These are phyloP conservation scores for Linum lewisii DNA, from an alignment of 345 rosid genomes.

Conservation along the genomic window DNA sequence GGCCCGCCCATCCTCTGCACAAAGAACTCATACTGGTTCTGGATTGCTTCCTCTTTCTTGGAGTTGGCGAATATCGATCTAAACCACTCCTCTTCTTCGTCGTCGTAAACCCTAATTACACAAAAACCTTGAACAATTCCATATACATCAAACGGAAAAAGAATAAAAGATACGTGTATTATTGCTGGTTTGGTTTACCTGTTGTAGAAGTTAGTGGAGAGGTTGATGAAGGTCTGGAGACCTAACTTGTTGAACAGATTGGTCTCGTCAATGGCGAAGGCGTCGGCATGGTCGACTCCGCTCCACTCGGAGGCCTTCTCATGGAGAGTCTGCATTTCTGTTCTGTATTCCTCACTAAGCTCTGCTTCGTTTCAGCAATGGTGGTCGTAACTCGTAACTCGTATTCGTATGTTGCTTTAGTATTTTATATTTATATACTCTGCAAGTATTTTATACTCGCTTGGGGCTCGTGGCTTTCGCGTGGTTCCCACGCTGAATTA, in stretches of 20 bases:
- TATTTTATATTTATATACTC: too few relatives aligned
- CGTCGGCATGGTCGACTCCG: slow-evolving; percentile 63
- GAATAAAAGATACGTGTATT: too few relatives aligned
- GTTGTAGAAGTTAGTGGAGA: slow-evolving; percentile 85
- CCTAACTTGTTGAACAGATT: slow-evolving; percentile 71
- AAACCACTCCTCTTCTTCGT: slow-evolving; percentile 76
- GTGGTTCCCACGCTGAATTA: slow-evolving; percentile 1
- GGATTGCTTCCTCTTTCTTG: slow-evolving; percentile 78
- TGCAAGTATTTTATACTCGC: too few relatives aligned
- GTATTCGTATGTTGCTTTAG: too few relatives aligned
- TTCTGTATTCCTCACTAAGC: neutral
- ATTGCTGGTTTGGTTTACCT: slow-evolving; percentile 26
- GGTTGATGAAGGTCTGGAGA: slow-evolving; percentile 67
- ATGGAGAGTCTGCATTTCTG: slow-evolving; percentile 65
- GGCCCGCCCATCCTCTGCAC: slow-evolving; percentile 97
- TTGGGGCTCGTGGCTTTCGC: neutral
- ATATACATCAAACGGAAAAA: neutral
- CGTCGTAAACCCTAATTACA: slow-evolving; percentile 60
- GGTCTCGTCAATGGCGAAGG: slow-evolving; percentile 68
- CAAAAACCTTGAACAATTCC: neutral
- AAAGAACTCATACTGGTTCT: slow-evolving; percentile 85
- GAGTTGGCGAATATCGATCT: slow-evolving; percentile 61
- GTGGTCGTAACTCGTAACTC: too few relatives aligned
- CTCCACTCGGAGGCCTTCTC: slow-evolving; percentile 81
- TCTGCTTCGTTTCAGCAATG: neutral